Evolutionary conservation across 352 stramenopile species (phyloP).

Genomic region (Peronospora destructor): DNA sequence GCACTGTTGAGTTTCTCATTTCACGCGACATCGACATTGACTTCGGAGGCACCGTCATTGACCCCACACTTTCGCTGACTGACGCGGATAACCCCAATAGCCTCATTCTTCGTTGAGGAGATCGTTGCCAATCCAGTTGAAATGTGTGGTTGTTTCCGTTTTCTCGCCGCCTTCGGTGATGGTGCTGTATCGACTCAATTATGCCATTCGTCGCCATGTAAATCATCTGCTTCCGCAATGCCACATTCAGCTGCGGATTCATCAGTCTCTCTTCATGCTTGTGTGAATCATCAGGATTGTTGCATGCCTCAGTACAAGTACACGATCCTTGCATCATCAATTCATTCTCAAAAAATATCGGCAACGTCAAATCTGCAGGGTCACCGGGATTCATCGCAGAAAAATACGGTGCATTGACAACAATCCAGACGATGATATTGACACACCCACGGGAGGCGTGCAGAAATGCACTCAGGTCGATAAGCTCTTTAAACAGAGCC

Average conservation of each 20-base stretch:
- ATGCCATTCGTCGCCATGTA: constrained; percentile 86
- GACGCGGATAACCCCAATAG: constrained; percentile 45
- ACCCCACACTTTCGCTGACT: constrained; percentile 23
- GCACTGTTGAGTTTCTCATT: constrained; percentile 52
- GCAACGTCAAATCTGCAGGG: constrained; percentile 1
- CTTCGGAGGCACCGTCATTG: constrained; percentile 26
- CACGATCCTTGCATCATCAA: constrained; percentile 13
- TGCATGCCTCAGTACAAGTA: constrained; percentile 16
- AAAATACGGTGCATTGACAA: constrained; percentile 66
- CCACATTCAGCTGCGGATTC: constrained; percentile 82
- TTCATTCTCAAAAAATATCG: constrained; percentile 12
- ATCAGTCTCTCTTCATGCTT: constrained; percentile 41
- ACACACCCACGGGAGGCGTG: constrained; percentile 69
- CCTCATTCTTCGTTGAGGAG: constrained; percentile 45
- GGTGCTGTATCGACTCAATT: constrained; percentile 79
- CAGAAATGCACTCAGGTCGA: constrained; percentile 72
- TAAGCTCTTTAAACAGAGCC: constrained; percentile 45
- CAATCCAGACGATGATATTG: constrained; percentile 83
- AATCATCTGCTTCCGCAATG: constrained; percentile 81
- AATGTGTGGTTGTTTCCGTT: constrained; percentile 83
- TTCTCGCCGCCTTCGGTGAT: constrained; percentile 55
- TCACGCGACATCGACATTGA: constrained; percentile 25
- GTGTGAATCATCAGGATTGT: constrained; percentile 12
- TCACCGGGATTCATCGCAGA: constrained; percentile 32
- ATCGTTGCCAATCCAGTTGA: constrained; percentile 68